Base-by-base conservation (phyloP, 140 eudicot species). In the Anethum foeniculum region DNA sequence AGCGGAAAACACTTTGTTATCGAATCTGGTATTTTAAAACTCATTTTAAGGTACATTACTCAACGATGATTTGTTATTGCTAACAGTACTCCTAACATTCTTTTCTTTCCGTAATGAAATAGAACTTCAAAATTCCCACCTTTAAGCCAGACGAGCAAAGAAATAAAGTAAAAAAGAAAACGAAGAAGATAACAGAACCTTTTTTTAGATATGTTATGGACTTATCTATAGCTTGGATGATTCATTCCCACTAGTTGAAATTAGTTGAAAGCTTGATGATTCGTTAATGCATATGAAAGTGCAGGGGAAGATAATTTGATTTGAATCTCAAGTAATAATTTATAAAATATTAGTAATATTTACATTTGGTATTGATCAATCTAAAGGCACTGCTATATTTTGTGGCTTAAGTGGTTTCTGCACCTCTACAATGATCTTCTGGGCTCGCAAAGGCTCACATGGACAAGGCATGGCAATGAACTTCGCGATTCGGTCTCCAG, bases 391-490 rank as follows among this genome's bases (percentile, higher is more conserved):
- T 7, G 88, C 88, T 47, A 83, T 84, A 16, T 84, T 91, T 25
- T 88, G 90, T 10, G 88, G 94, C 77, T 90, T 88, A 0, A 85
- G 89, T 75, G 87, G 89, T 76, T 85, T 81, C 58, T 86, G 84
- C 81, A 85, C 84, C 82, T 87, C 86, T n/a, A 84, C 84, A 15
- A 79, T 44, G 8, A 84, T 81, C 52, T 80, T 79, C 44, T 80
- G 90, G 23, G 85, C 82, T 48, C 91, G 81, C 54, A 87, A 88
- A 68, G 97, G 96, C 83, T 93, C 85, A 74, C 96, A 85, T 8
- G 96, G 97, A 81, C 98, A 93, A 72, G 98, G 98, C 91, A 93
- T 77, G 60, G 98, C 98, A 80, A 93, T 93, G 82, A 93, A 93
- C 85, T 82, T 91, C 3, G 95, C 89, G 28, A 86, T 83, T 32